Conservation (phyloP, 805 yeast genomes). For the Candida lessepsii region DNA sequence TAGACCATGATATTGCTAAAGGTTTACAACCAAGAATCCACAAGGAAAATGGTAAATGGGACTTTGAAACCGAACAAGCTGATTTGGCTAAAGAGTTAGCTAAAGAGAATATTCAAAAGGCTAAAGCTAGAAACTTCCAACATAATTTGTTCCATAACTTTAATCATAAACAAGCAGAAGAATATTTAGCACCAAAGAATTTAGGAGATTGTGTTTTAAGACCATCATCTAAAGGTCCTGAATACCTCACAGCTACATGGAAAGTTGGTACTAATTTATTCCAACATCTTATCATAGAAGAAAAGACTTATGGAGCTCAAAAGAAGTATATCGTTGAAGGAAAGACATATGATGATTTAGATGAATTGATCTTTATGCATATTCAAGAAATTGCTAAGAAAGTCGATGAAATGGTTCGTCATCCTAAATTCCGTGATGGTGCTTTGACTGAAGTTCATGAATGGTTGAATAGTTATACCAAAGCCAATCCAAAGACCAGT, state of each 20-base stretch:
- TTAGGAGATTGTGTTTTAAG: conserved; percentile 93
- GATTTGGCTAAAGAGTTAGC: conserved; percentile 59
- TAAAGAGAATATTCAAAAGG: conserved; percentile 63
- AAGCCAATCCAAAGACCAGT: conserved; percentile 86
- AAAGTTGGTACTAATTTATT: conserved; percentile 87
- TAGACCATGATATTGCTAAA: conserved; percentile 60
- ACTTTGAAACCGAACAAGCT: conserved; percentile 66
- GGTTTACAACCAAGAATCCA: conserved; percentile 47
- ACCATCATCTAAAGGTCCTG: conserved; percentile 88
- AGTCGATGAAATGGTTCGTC: conserved; percentile 78
- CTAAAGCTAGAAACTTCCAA: conserved; percentile 75
- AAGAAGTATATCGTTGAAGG: conserved; percentile 62
- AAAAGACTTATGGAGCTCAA: conserved; percentile 65
- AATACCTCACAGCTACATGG: conserved; percentile 93
- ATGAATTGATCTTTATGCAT: conserved; percentile 86
- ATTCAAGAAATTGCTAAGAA: conserved; percentile 79
- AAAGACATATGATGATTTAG: conserved; percentile 77
- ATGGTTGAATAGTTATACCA: conserved; percentile 85
- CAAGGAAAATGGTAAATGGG: conserved; percentile 74
- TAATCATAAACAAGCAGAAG: conserved; percentile 87
- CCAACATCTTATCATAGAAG: conserved; percentile 88
- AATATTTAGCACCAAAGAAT: conserved; percentile 79
- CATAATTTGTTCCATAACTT: conserved; percentile 89
- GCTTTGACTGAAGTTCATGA: conserved; percentile 74
- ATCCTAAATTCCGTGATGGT: conserved; percentile 87